Conservation (phyloP, 2,329 filamentous ascomycete genomes). For the Exophiala sp. region DNA sequence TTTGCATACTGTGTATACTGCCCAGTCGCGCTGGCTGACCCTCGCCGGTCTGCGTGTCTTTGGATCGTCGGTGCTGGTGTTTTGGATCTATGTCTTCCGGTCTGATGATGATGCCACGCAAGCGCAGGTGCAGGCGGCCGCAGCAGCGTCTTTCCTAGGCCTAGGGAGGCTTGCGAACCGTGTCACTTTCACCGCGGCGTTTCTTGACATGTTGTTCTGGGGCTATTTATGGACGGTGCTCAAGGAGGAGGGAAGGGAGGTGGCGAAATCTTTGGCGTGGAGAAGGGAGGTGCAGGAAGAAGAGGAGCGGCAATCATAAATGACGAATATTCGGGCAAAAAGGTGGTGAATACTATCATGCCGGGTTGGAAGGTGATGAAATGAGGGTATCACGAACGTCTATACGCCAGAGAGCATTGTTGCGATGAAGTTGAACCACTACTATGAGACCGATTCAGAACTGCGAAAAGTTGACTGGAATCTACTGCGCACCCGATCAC, state of each 20-base stretch:
- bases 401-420: too few species aligned
- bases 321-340: background rate
- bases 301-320: constrained; percentile 5
- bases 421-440: too few species aligned
- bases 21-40: constrained; percentile 24
- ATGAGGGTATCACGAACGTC: too few species aligned
- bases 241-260: constrained; percentile 25
- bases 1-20: constrained; percentile 18
- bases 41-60: constrained; percentile 23
- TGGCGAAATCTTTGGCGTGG: constrained; percentile 16
- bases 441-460: too few species aligned
- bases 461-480: too few species aligned
- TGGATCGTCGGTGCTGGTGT: constrained; percentile 15
- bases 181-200: constrained; percentile 23
- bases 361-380: too few species aligned
- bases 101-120: constrained; percentile 4
- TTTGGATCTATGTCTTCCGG: constrained; percentile 26
- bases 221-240: constrained; percentile 28
- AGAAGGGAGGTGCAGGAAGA: constrained; percentile 20
- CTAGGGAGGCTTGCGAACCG: constrained; percentile 20
- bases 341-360: too few species aligned
- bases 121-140: background rate
- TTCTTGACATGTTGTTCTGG: constrained; percentile 29
- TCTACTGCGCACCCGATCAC: too few species aligned
- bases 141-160: background rate